A percentile compares a stretch with the other conserved stretches of the same genome.
Conservation (phyloP, 257 asterid species). For the Ballota nigra region DNA sequence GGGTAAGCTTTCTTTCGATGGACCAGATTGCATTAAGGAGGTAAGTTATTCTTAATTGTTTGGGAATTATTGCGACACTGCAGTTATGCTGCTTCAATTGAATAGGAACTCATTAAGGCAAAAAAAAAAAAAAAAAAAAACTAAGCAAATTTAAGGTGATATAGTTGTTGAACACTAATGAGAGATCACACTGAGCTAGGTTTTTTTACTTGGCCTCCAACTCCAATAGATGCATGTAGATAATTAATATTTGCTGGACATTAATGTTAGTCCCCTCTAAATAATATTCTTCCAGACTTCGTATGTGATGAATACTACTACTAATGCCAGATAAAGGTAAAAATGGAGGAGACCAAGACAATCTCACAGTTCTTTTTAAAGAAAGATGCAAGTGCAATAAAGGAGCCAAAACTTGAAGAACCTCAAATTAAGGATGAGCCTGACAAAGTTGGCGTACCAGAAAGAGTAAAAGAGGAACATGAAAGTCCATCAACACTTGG, state of each 20-base stretch:
- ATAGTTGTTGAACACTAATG: not conserved
- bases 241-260: not conserved
- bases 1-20: slow-evolving; percentile 83
- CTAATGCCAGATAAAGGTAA: slow-evolving; percentile 50
- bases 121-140: not conserved
- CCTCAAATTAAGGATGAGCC: slow-evolving; percentile 33
- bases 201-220: not conserved
- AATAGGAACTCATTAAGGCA: not conserved
- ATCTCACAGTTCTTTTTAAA: slow-evolving; percentile 75
- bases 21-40: slow-evolving; percentile 87
- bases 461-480: slow-evolving; percentile 39
- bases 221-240: not conserved
- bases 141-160: not conserved
- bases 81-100: not conserved
- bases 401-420: slow-evolving; percentile 32
- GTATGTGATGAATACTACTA: not conserved
- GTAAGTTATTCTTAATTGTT: slow-evolving; percentile 38
- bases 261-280: not conserved
- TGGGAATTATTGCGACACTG: not conserved
- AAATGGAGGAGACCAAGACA: slow-evolving; percentile 55
- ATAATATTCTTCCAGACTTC: not conserved
- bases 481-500: slow-evolving; percentile 22
- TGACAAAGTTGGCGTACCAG: slow-evolving; percentile 25
- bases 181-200: not conserved
- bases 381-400: slow-evolving; percentile 34